Base-by-base conservation (phyloP, 129 eudicot species). In the Glebionis coronaria region DNA sequence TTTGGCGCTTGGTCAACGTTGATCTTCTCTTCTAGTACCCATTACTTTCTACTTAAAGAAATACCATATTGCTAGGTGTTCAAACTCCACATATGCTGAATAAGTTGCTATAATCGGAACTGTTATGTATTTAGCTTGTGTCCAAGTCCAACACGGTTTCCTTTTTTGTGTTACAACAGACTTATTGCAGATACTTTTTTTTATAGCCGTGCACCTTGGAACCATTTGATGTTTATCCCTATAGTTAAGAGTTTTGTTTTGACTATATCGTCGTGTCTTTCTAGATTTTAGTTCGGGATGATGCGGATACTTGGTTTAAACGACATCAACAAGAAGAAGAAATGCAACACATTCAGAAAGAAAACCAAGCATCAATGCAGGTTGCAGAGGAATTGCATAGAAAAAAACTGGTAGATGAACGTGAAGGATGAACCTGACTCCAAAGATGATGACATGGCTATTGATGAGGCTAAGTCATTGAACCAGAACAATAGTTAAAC, bases 241-340 rank as follows among this genome's bases (percentile, higher is more conserved):
- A n/a, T n/a, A n/a, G n/a, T n/a, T n/a, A n/a, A n/a, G n/a, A n/a
- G n/a, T n/a, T n/a, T n/a, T n/a, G n/a, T 61, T 61, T n/a, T 56
- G 56, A 21, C 14, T 40, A 11, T n/a, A 4, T 52, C 31, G 44
- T 25, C n/a, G n/a, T 62, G 47, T 44, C 45, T 50, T 23, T 38
- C 15, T 23, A 63, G 50, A 65, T 70, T 67, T 42, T 83, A 87
- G 94, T 91, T 77, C 87, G 97, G 97, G 97, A 90, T 14, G 93
- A 91, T 85, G 95, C 97, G 53, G 97, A 91, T 63, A 91, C 97
- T 20, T 87, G 95, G 97, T 87, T 91, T 74, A 94, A 91, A 59
- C 67, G 93, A 21, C 96, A 87, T 65, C 88, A 87, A 58, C 90
- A 85, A 66, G 97, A 91, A 66, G 88, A 83, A 74, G 94, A 91